phyloP scores from a whole-genome alignment of 2,329 filamentous ascomycete species.

The Pseudopyrenochaeta lycopersici region DNA sequence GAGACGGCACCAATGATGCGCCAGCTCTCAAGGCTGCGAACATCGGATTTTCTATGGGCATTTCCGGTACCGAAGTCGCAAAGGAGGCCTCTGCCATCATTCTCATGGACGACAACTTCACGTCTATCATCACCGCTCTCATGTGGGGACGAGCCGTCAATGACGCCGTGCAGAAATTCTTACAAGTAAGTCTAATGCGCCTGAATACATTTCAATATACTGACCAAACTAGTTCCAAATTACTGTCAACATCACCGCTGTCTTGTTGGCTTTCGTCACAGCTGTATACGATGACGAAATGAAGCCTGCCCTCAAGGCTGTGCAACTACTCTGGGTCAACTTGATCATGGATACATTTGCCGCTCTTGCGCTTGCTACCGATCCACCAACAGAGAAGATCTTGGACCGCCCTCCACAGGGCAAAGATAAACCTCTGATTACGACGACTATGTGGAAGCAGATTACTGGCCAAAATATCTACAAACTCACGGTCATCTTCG shows the following conservation, averaged over 20 bases:
- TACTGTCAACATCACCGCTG: constrained; percentile 97
- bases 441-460: constrained; percentile 69
- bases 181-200: constrained; percentile 61
- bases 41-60: constrained; percentile 95
- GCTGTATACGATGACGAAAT: constrained; percentile 83
- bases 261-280: constrained; percentile 95
- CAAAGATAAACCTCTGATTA: constrained; percentile 85
- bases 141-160: constrained; percentile 97
- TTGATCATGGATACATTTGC: constrained; percentile 95
- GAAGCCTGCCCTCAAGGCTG: constrained; percentile 93
- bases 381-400: constrained; percentile 92
- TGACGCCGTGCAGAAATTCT: constrained; percentile 99
- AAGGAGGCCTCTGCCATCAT: constrained; percentile 98
- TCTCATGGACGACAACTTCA: constrained; percentile 95
- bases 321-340: constrained; percentile 98
- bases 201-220: neutral
- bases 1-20: constrained; percentile 96
- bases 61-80: constrained; percentile 85
- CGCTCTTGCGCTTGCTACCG: constrained; percentile 94
- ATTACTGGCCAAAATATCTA: constrained; percentile 69
- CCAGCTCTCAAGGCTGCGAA: constrained; percentile 97
- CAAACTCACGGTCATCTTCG: constrained; percentile 67
- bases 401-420: constrained; percentile 90
- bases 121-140: constrained; percentile 91
- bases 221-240: constrained; percentile 73